These are phyloP conservation scores for Gymnopilus junonius DNA, from an alignment of 768 basidiomycete species.

Conservation along the genomic window DNA sequence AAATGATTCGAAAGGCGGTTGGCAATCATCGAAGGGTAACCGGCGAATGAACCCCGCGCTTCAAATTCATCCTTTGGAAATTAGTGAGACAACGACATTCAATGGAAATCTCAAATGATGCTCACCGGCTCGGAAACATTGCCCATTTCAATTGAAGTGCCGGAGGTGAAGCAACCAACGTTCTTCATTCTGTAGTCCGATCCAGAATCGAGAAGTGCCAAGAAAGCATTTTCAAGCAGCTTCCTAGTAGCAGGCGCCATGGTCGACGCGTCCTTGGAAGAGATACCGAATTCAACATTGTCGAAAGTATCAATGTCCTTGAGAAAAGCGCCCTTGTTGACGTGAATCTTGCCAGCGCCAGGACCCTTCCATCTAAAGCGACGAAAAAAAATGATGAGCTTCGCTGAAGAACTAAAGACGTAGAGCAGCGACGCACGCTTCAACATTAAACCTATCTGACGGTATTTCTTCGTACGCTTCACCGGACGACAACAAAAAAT, in stretches of 20 bases:
- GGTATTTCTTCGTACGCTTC: constrained; percentile 38
- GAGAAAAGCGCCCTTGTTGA: constrained; percentile 39
- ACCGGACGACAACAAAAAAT: constrained; percentile 36
- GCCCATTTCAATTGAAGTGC: constrained; percentile 22
- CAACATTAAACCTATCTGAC: constrained; percentile 34
- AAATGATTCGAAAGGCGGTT: constrained; percentile 47
- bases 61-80: constrained; percentile 37
- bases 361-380: constrained; percentile 26
- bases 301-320: constrained; percentile 42
- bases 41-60: constrained; percentile 36
- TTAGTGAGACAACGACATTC: background rate
- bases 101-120: background rate
- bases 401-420: background rate
- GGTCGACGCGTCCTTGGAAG: constrained; percentile 36
- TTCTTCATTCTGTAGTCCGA: constrained; percentile 47
- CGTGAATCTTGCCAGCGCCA: constrained; percentile 29
- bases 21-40: constrained; percentile 38
- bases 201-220: constrained; percentile 50
- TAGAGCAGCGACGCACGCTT: constrained; percentile 27
- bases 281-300: constrained; percentile 44
- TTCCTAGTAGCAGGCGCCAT: constrained; percentile 40
- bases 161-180: constrained; percentile 47
- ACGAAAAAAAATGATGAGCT: background rate
- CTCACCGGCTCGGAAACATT: constrained; percentile 33
- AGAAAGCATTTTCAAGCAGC: constrained; percentile 42